Percentiles rank a stretch among this genome's conserved stretches.
phyloP scores from a whole-genome alignment of 805 yeast species.

The Blastobotrys parvus region DNA sequence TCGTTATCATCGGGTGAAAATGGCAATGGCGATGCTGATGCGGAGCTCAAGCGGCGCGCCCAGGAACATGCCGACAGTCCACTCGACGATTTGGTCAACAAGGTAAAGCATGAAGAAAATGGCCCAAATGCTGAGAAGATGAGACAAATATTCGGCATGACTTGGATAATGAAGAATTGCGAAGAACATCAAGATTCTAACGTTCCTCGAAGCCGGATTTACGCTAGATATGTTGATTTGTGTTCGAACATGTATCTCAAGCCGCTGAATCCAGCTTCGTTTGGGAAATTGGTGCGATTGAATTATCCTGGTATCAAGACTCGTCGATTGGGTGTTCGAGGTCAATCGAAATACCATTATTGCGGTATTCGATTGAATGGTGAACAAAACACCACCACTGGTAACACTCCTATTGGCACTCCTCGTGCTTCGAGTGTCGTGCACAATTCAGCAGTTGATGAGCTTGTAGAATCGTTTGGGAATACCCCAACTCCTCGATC shows the following conservation, averaged over 20 bases:
- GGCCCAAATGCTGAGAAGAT: constrained; percentile 23
- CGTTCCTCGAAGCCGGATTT: constrained; percentile 59
- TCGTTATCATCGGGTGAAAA: background rate
- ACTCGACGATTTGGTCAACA: constrained; percentile 13
- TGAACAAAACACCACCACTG: constrained; percentile 20
- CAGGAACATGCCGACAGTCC: constrained; percentile 9
- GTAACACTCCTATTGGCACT: constrained; percentile 24
- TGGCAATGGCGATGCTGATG: constrained; percentile 10
- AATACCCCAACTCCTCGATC: background rate
- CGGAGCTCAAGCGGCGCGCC: constrained; percentile 13
- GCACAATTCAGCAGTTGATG: background rate
- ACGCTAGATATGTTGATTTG: constrained; percentile 52
- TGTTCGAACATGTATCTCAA: constrained; percentile 48
- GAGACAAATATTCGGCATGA: constrained; percentile 68
- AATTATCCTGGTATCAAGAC: constrained; percentile 62
- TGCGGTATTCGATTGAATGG: constrained; percentile 56
- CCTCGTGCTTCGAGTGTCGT: background rate
- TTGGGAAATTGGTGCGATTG: constrained; percentile 65
- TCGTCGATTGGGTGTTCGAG: constrained; percentile 72
- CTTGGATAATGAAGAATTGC: constrained; percentile 67
- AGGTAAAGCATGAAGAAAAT: constrained; percentile 13
- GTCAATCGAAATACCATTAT: constrained; percentile 77
- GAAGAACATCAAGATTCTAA: constrained; percentile 41
- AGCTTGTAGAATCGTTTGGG: background rate
- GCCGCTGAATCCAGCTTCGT: constrained; percentile 65